A percentile compares a stretch with the other conserved stretches of the same genome.
Evolutionary conservation across 768 basidiomycete genomes (phyloP).

Genomic region (Suillus discolor): DNA sequence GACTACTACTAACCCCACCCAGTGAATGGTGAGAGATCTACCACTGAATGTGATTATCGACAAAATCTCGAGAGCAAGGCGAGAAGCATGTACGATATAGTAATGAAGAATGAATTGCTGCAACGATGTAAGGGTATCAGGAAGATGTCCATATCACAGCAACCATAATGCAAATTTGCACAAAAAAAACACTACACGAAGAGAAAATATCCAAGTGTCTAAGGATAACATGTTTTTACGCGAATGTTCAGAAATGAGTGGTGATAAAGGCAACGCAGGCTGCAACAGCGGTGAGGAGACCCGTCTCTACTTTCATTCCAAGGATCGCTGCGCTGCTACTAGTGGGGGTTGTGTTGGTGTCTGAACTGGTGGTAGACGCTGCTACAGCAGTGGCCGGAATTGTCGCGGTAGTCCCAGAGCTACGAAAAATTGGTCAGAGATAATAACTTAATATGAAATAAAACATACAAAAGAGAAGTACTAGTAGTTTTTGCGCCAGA

Average conservation of each 20-base stretch:
- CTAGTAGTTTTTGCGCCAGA: slow-evolving; percentile 23
- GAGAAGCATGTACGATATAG: not conserved
- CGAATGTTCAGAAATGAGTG: slow-evolving; percentile 20
- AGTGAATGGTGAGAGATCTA: not conserved
- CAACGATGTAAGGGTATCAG: not conserved
- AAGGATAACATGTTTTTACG: not conserved
- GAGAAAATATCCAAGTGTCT: not conserved
- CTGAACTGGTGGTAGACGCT: slow-evolving; percentile 28
- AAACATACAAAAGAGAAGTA: slow-evolving; percentile 22
- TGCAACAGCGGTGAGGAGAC: slow-evolving; percentile 37
- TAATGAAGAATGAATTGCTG: not conserved
- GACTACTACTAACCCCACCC: not conserved
- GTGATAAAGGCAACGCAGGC: slow-evolving; percentile 37
- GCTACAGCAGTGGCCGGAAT: slow-evolving; percentile 30
- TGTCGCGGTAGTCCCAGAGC: slow-evolving; percentile 10
- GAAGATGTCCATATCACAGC: slow-evolving; percentile 3
- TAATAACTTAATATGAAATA: not conserved
- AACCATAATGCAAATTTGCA: slow-evolving; percentile 7
- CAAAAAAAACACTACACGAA: not conserved
- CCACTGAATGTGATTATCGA: not conserved
- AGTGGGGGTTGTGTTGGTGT: slow-evolving; percentile 29
- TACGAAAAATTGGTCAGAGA: slow-evolving; percentile 11
- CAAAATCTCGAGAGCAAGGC: not conserved
- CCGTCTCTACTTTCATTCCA: slow-evolving; percentile 30
- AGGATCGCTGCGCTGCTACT: slow-evolving; percentile 33